A percentile compares a stretch with the other conserved stretches of the same genome.
These are phyloP conservation scores for Backusella sp. DNA, from an alignment of 192 early-diverging fungal genomes.

Conservation along the genomic window DNA sequence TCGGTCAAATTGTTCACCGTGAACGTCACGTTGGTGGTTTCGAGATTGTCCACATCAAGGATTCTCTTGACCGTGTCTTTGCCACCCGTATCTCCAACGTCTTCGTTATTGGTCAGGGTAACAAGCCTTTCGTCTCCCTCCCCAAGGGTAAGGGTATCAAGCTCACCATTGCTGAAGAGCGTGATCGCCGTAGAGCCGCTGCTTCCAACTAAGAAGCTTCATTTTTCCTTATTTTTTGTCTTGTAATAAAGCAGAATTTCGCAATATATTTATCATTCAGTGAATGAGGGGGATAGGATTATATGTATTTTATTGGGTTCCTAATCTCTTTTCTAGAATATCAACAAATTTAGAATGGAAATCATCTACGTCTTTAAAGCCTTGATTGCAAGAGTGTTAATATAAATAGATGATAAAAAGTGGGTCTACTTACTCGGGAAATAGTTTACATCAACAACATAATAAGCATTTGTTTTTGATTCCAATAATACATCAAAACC, in stretches of 20 bases:
- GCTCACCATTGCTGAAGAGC: too few relatives aligned
- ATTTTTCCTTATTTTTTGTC: too few relatives aligned
- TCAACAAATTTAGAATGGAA: slow-evolving; percentile 22
- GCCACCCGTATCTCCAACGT: slow-evolving; percentile 98
- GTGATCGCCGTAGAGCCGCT: too few relatives aligned
- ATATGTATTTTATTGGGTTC: background rate
- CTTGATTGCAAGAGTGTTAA: background rate
- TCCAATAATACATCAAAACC: slow-evolving; percentile 35
- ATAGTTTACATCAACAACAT: slow-evolving; percentile 37
- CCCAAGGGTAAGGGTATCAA: too few relatives aligned
- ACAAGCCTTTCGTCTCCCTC: slow-evolving; percentile 50
- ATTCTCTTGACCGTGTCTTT: slow-evolving; percentile 89
- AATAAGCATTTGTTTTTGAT: slow-evolving; percentile 18
- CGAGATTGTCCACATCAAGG: slow-evolving; percentile 99
- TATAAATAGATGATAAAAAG: background rate
- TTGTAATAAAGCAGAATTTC: background rate
- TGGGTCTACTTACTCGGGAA: slow-evolving; percentile 28
- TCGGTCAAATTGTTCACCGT: slow-evolving; percentile 94
- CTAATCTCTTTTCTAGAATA: slow-evolving; percentile 13
- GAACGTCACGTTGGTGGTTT: slow-evolving; percentile 97
- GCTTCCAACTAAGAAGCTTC: too few relatives aligned
- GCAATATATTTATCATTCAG: background rate
- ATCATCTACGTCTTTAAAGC: slow-evolving; percentile 14
- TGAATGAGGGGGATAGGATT: too few relatives aligned
- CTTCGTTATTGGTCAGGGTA: slow-evolving; percentile 80